phyloP scores from a whole-genome alignment of 2,329 filamentous ascomycete genomes.

The Trichoderma lentiforme region DNA sequence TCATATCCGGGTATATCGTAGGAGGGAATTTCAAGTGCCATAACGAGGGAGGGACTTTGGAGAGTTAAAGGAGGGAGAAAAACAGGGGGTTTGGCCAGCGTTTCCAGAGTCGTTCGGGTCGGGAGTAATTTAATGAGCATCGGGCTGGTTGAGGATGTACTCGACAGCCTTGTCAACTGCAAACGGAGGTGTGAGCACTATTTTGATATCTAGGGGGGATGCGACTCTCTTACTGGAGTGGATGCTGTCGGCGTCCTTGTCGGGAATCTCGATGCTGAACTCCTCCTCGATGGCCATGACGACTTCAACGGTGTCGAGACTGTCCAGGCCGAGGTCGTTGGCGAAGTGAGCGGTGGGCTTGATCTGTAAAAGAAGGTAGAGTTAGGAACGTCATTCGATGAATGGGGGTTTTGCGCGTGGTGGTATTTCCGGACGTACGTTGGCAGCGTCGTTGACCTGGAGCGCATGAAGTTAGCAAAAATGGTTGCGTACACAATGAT shows the following conservation, averaged over 20 bases:
- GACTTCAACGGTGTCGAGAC: slow-evolving; percentile 96
- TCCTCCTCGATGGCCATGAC: slow-evolving; percentile 99
- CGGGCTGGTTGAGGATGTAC: slow-evolving; percentile 90
- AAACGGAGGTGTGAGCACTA: slow-evolving; percentile 9
- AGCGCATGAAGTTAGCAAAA: slow-evolving; percentile 25
- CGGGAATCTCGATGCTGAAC: slow-evolving; percentile 91
- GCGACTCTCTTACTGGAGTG: slow-evolving; percentile 71
- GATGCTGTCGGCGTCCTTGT: slow-evolving; percentile 93
- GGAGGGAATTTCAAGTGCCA: background rate
- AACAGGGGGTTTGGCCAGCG: background rate
- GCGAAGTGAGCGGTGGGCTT: slow-evolving; percentile 82
- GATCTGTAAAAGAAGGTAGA: slow-evolving; percentile 55
- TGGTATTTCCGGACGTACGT: slow-evolving; percentile 47
- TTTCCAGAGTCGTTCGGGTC: slow-evolving; percentile 13
- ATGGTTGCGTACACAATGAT: background rate
- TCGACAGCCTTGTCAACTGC: slow-evolving; percentile 90
- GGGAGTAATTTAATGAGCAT: slow-evolving; percentile 61
- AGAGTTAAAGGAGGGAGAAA: background rate
- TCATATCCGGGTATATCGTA: slow-evolving; percentile 11
- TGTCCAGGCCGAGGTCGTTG: slow-evolving; percentile 96
- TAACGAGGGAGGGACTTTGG: slow-evolving; percentile 3
- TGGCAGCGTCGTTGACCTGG: slow-evolving; percentile 65
- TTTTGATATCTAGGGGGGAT: background rate
- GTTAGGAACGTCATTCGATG: slow-evolving; percentile 17
- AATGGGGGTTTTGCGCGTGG: background rate